phyloP scores from a whole-genome alignment of 1,284 basidiomycete species.

The Ustilago esculenta region DNA sequence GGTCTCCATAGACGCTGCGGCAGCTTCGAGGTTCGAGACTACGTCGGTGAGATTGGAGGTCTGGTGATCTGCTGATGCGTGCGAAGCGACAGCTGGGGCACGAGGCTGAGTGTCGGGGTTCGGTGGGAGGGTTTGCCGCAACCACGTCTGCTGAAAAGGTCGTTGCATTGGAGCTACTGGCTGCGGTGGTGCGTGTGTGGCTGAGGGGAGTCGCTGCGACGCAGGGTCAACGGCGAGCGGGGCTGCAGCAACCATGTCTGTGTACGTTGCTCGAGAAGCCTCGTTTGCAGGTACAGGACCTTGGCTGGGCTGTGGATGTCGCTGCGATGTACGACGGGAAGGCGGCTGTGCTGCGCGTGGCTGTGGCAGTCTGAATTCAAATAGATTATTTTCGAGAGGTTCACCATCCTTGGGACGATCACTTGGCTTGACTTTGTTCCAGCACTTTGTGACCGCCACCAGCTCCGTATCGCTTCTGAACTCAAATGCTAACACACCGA shows the following conservation, averaged over 20 bases:
- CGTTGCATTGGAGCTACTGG: constrained; percentile 2
- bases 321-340: too few relatives aligned
- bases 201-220: constrained; percentile 1
- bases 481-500: constrained; percentile 58
- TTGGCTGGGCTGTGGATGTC: neutral
- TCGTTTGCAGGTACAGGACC: too few relatives aligned
- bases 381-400: constrained; percentile 34
- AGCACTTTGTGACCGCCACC: constrained; percentile 49
- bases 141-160: neutral
- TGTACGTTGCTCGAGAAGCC: neutral
- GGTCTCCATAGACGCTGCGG: constrained; percentile 18
- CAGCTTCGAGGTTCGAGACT: constrained; percentile 29
- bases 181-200: neutral
- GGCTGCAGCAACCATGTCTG: neutral
- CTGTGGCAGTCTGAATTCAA: constrained; percentile 44
- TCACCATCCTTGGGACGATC: constrained; percentile 52
- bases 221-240: neutral
- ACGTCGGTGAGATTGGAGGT: too few relatives aligned
- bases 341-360: neutral
- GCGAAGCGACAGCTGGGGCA: too few relatives aligned
- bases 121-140: neutral
- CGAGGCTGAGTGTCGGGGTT: too few relatives aligned
- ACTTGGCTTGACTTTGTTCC: constrained; percentile 55
- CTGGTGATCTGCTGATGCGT: too few relatives aligned
- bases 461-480: constrained; percentile 52